phyloP scores from a whole-genome alignment of 2,329 filamentous ascomycete species.

The Gremmenia infestans region DNA sequence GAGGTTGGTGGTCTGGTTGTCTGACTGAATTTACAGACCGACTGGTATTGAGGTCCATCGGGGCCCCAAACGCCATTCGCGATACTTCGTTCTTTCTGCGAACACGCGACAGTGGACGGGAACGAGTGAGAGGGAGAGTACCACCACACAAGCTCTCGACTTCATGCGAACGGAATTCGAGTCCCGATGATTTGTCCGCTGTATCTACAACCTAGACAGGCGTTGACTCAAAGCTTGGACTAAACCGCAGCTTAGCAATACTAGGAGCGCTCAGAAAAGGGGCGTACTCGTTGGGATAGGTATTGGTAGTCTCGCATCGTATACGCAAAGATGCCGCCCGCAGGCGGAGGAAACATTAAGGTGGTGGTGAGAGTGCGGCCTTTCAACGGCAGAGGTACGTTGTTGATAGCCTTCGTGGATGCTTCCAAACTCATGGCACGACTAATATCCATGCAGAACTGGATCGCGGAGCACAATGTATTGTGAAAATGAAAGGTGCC shows the following conservation, averaged over 20 bases:
- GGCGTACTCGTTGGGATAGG: conserved; percentile 7
- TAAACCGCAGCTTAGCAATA: not conserved
- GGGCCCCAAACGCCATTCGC: not conserved
- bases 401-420: not conserved
- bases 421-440: not conserved
- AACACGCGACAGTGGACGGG: not conserved
- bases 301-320: conserved; percentile 11
- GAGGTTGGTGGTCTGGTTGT: not conserved
- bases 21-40: not conserved
- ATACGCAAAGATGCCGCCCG: conserved; percentile 30
- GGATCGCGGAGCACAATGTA: conserved; percentile 89
- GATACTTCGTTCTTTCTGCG: not conserved
- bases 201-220: not conserved
- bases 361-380: conserved; percentile 95
- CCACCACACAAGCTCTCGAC: not conserved
- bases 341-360: conserved; percentile 91
- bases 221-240: conserved; percentile 4
- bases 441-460: conserved; percentile 55
- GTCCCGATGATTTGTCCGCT: conserved; percentile 6
- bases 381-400: conserved; percentile 87
- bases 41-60: not conserved
- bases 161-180: not conserved
- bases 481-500: conserved; percentile 90
- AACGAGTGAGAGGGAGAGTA: not conserved
- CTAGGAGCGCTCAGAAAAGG: conserved; percentile 2